Conservation (phyloP, 108 stramenopile species). For the Bacterosira constricta region DNA sequence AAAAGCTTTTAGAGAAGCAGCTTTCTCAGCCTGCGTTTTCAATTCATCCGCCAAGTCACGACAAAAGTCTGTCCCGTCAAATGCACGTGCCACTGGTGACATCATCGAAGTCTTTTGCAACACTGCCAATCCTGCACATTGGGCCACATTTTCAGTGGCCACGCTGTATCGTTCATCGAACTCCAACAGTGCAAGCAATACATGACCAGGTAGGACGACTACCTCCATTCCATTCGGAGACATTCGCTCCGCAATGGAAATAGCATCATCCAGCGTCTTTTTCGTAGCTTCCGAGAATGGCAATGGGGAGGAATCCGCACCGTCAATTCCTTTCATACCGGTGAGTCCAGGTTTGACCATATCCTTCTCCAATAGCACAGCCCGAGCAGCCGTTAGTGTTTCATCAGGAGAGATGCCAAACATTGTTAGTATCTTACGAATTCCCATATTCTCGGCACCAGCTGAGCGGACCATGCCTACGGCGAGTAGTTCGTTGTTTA, state of each 20-base stretch:
- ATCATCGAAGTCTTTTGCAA: constrained; percentile 11
- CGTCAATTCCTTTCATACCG: background rate
- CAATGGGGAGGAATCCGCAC: constrained; percentile 11
- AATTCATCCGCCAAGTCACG: constrained; percentile 30
- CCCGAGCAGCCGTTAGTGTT: constrained; percentile 26
- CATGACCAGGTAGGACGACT: constrained; percentile 52
- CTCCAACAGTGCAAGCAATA: constrained; percentile 48
- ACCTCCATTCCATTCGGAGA: constrained; percentile 6
- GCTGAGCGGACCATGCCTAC: constrained; percentile 42
- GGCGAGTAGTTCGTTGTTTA: constrained; percentile 34
- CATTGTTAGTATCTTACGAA: constrained; percentile 34
- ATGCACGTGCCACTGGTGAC: constrained; percentile 16
- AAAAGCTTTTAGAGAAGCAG: too few relatives aligned
- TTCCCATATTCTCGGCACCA: constrained; percentile 33
- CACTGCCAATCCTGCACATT: constrained; percentile 40
- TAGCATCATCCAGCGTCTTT: constrained; percentile 37
- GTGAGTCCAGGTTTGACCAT: background rate
- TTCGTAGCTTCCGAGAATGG: constrained; percentile 49
- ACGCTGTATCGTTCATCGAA: constrained; percentile 47
- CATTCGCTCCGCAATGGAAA: constrained; percentile 46
- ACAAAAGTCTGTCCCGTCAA: constrained; percentile 48
- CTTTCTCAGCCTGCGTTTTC: constrained; percentile 12
- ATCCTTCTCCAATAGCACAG: constrained; percentile 22
- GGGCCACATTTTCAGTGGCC: constrained; percentile 38
- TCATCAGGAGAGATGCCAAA: constrained; percentile 48